Evolutionary conservation across 2,329 filamentous ascomycete genomes (phyloP).

Genomic region (Mycosphaerella arachidis): DNA sequence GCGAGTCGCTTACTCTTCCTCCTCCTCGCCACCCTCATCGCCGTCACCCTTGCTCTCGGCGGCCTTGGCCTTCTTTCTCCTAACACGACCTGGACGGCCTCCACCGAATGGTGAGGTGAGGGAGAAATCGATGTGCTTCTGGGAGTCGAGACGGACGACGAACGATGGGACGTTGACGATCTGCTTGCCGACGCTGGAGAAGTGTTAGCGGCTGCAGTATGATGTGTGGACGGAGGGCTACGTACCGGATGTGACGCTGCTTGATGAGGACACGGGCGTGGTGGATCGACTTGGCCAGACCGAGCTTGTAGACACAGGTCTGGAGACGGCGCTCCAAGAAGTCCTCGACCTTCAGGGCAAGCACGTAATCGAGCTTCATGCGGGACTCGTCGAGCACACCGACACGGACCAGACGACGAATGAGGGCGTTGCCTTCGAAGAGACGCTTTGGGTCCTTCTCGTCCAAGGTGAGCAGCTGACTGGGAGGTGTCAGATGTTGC

Average conservation of each 20-base stretch:
- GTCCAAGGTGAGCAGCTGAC: conserved; percentile 99
- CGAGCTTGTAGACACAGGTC: conserved; percentile 99
- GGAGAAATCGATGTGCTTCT: conserved; percentile 99
- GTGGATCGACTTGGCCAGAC: conserved; percentile 99
- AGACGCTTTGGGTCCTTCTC: conserved; percentile 99
- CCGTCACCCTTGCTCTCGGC: conserved; percentile 79
- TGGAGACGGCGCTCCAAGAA: conserved; percentile 99
- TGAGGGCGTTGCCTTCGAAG: conserved; percentile 99
- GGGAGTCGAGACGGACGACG: conserved; percentile 98
- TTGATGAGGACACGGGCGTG: conserved; percentile 99
- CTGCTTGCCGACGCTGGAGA: conserved; percentile 87
- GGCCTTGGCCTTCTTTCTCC: conserved; percentile 99
- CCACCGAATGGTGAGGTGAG: conserved; percentile 97
- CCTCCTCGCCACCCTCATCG: conserved; percentile 79
- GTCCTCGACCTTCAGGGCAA: conserved; percentile 98
- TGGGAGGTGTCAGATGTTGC: conserved; percentile 40
- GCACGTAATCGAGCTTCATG: conserved; percentile 99
- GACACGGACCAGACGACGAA: conserved; percentile 98
- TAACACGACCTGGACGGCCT: conserved; percentile 92
- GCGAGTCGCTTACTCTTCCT: conserved; percentile 32
- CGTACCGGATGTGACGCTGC: conserved; percentile 90
- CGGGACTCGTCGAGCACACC: conserved; percentile 99
- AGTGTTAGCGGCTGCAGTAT: conserved; percentile 21
- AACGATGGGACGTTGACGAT: conserved; percentile 99
- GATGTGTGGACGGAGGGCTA: conserved; percentile 19